Percentiles rank a stretch among this genome's conserved stretches.
These are phyloP conservation scores for Pulveroboletus sp. DNA, from an alignment of 768 basidiomycete species.

Conservation along the genomic window DNA sequence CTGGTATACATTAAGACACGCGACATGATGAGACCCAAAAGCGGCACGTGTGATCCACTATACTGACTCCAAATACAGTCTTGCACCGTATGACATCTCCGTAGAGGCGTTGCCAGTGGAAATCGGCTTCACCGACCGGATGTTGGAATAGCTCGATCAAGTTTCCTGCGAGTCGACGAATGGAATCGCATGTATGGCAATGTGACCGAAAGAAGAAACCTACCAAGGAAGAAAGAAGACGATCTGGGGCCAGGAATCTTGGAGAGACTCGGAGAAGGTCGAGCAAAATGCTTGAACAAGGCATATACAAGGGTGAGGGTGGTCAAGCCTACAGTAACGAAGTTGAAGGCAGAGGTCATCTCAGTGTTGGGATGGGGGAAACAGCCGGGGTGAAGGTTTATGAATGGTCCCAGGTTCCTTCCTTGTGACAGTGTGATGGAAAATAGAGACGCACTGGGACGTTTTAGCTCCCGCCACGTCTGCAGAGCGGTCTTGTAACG, in stretches of 20 bases:
- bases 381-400: too few relatives aligned
- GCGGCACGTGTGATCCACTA: neutral
- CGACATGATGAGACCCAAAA: conserved; percentile 4
- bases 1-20: conserved; percentile 21
- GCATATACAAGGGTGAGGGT: conserved; percentile 8
- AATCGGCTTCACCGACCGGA: conserved; percentile 25
- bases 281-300: neutral
- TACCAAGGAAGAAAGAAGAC: conserved; percentile 22
- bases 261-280: conserved; percentile 12
- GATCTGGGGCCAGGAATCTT: conserved; percentile 19
- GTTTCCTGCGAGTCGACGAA: too few relatives aligned
- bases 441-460: too few relatives aligned
- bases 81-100: conserved; percentile 29
- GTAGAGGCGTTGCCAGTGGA: conserved; percentile 30
- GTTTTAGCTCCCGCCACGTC: too few relatives aligned
- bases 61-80: conserved; percentile 24
- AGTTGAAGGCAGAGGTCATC: conserved; percentile 4
- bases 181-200: too few relatives aligned
- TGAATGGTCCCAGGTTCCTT: too few relatives aligned
- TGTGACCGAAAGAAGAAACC: conserved; percentile 12
- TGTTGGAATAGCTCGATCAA: conserved; percentile 27
- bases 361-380: too few relatives aligned
- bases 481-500: too few relatives aligned
- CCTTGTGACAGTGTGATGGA: too few relatives aligned
- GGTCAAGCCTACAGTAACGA: neutral